These are phyloP conservation scores for Vitrella brassicaformis DNA, from an alignment of 73 alveolate genomes.

Conservation along the genomic window DNA sequence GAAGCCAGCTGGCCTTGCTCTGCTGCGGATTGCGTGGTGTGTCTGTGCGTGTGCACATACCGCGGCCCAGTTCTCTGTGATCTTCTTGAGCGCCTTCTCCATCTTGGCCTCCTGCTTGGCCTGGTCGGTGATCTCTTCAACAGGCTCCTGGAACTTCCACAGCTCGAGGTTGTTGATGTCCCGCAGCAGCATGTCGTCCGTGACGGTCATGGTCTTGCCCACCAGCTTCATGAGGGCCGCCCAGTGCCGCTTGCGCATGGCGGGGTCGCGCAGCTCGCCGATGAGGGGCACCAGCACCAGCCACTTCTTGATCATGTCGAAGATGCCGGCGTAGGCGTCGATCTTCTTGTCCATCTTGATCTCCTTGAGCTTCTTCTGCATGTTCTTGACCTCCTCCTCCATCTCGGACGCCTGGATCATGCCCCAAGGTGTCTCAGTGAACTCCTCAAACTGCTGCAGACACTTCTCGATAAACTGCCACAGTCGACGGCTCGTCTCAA, in stretches of 20 bases:
- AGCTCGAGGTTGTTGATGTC: slow-evolving; percentile 49
- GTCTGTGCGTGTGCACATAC: not conserved
- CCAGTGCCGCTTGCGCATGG: slow-evolving; percentile 63
- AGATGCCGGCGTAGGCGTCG: slow-evolving; percentile 51
- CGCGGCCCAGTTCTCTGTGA: slow-evolving; percentile 57
- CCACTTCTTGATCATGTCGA: slow-evolving; percentile 56
- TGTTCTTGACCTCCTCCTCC: not conserved
- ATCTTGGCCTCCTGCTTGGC: slow-evolving; percentile 99
- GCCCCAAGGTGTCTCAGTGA: not conserved
- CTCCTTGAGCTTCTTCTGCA: slow-evolving; percentile 40
- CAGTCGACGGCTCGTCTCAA: not conserved
- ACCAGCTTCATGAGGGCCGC: slow-evolving; percentile 41
- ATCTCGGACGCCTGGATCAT: not conserved
- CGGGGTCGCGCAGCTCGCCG: slow-evolving; percentile 48
- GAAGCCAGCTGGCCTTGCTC: slow-evolving; percentile 14
- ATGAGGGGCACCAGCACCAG: slow-evolving; percentile 52
- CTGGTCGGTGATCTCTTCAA: slow-evolving; percentile 64
- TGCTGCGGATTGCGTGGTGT: not conserved
- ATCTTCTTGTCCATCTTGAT: slow-evolving; percentile 48
- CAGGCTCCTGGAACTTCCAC: slow-evolving; percentile 43
- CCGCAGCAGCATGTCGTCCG: slow-evolving; percentile 44
- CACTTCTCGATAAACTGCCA: not conserved
- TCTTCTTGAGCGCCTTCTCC: slow-evolving; percentile 94
- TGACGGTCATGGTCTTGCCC: slow-evolving; percentile 38
- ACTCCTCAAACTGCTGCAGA: not conserved